These are phyloP conservation scores for Backusella parvicylindrica DNA, from an alignment of 192 early-diverging fungal genomes.

Conservation along the genomic window DNA sequence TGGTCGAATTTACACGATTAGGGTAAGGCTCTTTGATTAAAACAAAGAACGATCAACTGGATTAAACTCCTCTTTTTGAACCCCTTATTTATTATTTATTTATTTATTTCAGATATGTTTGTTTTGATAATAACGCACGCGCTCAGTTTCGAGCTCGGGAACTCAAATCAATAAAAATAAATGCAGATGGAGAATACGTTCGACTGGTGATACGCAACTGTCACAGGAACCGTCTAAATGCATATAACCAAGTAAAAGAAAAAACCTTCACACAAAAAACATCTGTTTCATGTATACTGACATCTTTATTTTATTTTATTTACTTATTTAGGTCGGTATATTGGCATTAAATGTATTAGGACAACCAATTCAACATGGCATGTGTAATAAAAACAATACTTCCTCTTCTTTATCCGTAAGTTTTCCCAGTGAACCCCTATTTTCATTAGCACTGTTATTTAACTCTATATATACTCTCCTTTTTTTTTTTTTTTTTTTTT, in stretches of 20 bases:
- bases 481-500: neutral
- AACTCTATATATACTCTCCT: neutral
- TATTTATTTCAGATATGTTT: slow-evolving; percentile 51
- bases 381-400: neutral
- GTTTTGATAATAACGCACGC: slow-evolving; percentile 59
- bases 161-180: slow-evolving; percentile 71
- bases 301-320: neutral
- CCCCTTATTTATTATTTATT: neutral
- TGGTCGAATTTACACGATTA: slow-evolving; percentile 36
- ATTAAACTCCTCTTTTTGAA: neutral
- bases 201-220: slow-evolving; percentile 67
- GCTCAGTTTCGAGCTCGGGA: slow-evolving; percentile 67
- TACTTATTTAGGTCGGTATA: slow-evolving; percentile 8
- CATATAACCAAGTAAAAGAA: slow-evolving; percentile 63
- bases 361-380: slow-evolving; percentile 2
- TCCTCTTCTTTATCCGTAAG: slow-evolving; percentile 3
- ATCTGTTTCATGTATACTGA: neutral
- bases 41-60: neutral
- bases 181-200: slow-evolving; percentile 63
- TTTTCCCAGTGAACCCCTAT: neutral
- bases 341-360: slow-evolving; percentile 13
- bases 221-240: slow-evolving; percentile 69
- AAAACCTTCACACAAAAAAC: neutral
- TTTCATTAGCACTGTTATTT: neutral
- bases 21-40: slow-evolving; percentile 23